These are phyloP conservation scores for Erythrobasidium yunnanense DNA, from an alignment of 768 basidiomycete genomes.

Conservation along the genomic window DNA sequence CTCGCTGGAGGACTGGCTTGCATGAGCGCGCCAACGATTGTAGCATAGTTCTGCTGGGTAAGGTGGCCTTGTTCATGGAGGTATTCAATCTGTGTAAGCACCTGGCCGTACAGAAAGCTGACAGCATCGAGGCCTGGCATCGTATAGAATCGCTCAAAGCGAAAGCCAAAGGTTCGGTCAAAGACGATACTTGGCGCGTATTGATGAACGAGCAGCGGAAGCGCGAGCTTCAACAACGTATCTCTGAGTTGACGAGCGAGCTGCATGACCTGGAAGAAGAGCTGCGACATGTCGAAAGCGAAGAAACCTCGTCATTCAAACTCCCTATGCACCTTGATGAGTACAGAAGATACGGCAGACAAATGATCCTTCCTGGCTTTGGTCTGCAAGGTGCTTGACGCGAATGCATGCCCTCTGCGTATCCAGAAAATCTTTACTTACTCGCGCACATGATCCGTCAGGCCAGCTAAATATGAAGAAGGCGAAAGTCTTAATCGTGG, in stretches of 20 bases:
- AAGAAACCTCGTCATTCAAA: background rate
- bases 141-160: background rate
- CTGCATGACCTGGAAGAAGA: slow-evolving; percentile 12
- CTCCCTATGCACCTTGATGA: slow-evolving; percentile 46
- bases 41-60: background rate
- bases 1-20: background rate
- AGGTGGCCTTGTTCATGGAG: slow-evolving; percentile 6
- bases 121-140: background rate
- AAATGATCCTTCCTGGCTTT: slow-evolving; percentile 86
- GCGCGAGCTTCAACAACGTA: background rate
- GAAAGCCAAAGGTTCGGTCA: background rate
- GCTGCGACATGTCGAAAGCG: slow-evolving; percentile 15
- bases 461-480: slow-evolving; percentile 71
- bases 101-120: background rate
- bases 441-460: slow-evolving; percentile 38
- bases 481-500: slow-evolving; percentile 72
- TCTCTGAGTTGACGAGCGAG: background rate
- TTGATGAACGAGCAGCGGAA: background rate
- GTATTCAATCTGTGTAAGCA: slow-evolving; percentile 12
- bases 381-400: slow-evolving; percentile 60
- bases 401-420: background rate
- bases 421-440: background rate
- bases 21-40: slow-evolving; percentile 4
- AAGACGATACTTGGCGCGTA: background rate
- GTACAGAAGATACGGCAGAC: slow-evolving; percentile 83